A percentile compares a stretch with the other conserved stretches of the same genome.
phyloP scores from a whole-genome alignment of 164 flowering plant genomes.

The Vitis riparia region DNA sequence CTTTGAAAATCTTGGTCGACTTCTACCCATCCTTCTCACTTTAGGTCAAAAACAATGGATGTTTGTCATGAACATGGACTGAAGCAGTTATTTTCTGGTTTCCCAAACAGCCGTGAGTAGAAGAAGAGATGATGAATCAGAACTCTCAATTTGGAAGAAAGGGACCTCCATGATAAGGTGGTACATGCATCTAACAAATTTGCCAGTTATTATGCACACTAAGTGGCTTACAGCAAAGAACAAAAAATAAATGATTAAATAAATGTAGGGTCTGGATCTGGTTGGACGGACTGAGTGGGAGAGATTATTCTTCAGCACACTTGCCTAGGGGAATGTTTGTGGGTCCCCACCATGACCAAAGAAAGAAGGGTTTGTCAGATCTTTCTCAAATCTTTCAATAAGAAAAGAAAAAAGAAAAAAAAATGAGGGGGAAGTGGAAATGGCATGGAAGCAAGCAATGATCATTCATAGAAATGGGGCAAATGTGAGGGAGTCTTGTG shows the following conservation, averaged over 20 bases:
- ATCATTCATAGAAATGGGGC: conserved; percentile 27
- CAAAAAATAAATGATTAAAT: conserved; percentile 4
- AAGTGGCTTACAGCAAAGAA: conserved; percentile 38
- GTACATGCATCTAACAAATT: conserved; percentile 5
- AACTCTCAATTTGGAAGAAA: conserved; percentile 6
- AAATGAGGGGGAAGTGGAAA: background rate
- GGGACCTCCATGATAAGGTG: conserved; percentile 19
- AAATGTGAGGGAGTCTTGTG: background rate
- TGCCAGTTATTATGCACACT: conserved; percentile 12
- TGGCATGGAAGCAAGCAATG: conserved; percentile 30
- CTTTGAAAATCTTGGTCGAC: too few species aligned
- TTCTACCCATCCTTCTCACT: too few species aligned
- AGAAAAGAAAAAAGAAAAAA: conserved; percentile 12
- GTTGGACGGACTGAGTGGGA: conserved; percentile 35
- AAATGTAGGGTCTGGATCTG: conserved; percentile 18
- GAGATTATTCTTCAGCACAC: conserved; percentile 54
- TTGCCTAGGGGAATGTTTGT: conserved; percentile 81
- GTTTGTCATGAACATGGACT: conserved; percentile 6
- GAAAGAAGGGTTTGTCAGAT: conserved; percentile 44
- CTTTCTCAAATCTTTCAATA: conserved; percentile 27
- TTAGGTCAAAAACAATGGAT: too few species aligned
- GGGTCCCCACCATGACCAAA: conserved; percentile 41
- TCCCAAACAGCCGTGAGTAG: conserved; percentile 11
- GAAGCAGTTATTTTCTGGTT: conserved; percentile 3
- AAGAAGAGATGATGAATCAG: background rate